These are phyloP conservation scores for Talaromyces sp. DNA, from an alignment of 2,329 filamentous ascomycete species.

Conservation along the genomic window DNA sequence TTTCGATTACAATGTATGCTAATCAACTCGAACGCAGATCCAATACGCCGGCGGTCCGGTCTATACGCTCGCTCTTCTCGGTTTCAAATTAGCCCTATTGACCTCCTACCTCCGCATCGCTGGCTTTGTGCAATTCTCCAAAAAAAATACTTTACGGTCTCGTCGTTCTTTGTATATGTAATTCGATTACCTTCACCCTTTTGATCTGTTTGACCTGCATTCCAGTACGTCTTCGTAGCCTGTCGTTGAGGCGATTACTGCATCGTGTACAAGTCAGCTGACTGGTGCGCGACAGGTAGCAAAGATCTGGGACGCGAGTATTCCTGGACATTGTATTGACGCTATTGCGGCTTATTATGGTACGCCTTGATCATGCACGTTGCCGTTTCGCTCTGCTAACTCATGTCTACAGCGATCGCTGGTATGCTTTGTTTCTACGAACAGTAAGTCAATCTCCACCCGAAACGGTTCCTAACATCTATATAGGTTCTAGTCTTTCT, in stretches of 20 bases:
- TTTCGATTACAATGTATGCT: background rate
- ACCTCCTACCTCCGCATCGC: slow-evolving; percentile 47
- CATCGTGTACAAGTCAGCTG: slow-evolving; percentile 15
- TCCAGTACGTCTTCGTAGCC: slow-evolving; percentile 22
- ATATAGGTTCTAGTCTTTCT: background rate
- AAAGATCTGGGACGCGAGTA: slow-evolving; percentile 43
- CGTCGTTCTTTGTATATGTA: slow-evolving; percentile 35
- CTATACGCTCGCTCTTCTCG: slow-evolving; percentile 35
- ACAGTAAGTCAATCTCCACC: background rate
- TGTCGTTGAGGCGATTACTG: background rate
- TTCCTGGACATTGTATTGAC: slow-evolving; percentile 41
- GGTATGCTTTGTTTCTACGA: background rate
- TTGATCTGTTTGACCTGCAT: slow-evolving; percentile 27
- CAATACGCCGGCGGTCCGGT: slow-evolving; percentile 30
- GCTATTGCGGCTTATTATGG: slow-evolving; percentile 45
- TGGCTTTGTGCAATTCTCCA: slow-evolving; percentile 38
- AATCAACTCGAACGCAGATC: slow-evolving; percentile 19
- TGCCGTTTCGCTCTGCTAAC: background rate
- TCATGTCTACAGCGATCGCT: background rate
- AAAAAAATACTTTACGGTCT: slow-evolving; percentile 33
- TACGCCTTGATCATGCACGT: slow-evolving; percentile 24
- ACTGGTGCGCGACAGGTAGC: slow-evolving; percentile 24
- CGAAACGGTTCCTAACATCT: background rate
- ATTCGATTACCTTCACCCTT: slow-evolving; percentile 37
- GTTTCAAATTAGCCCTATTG: slow-evolving; percentile 49